phyloP scores from a whole-genome alignment of 805 yeast genomes.

The Zygotorulaspora florentina region DNA sequence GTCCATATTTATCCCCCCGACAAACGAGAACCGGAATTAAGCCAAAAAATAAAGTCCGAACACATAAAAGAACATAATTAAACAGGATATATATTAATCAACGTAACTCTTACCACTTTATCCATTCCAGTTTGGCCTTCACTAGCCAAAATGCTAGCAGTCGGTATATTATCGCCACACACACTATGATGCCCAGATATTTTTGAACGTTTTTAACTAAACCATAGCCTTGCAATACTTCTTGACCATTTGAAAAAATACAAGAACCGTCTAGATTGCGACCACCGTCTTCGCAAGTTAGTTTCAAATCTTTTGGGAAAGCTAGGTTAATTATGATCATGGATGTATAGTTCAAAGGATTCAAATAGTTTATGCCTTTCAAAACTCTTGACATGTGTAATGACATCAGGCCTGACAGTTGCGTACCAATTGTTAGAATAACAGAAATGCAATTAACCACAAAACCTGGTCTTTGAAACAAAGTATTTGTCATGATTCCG shows the following conservation, averaged over 20 bases:
- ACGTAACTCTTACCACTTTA: conserved; percentile 18
- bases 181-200: conserved; percentile 35
- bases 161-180: conserved; percentile 29
- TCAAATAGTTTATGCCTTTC: conserved; percentile 67
- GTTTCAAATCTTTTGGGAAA: conserved; percentile 45
- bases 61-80: neutral
- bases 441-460: conserved; percentile 71
- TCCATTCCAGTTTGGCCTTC: conserved; percentile 31
- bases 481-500: conserved; percentile 74
- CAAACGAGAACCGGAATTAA: neutral
- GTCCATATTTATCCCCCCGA: neutral
- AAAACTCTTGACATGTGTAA: conserved; percentile 67
- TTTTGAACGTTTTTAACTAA: conserved; percentile 38
- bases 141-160: conserved; percentile 23
- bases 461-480: conserved; percentile 71
- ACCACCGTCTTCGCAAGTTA: conserved; percentile 48
- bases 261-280: conserved; percentile 39
- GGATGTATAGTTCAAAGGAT: conserved; percentile 72
- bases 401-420: conserved; percentile 84
- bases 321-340: conserved; percentile 57
- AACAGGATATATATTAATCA: neutral
- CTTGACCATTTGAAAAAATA: conserved; percentile 47
- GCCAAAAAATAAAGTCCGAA: neutral
- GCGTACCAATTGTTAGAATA: conserved; percentile 63
- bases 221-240: conserved; percentile 51